These are phyloP conservation scores for Colletotrichum zoysiae DNA, from an alignment of 2,329 filamentous ascomycete genomes.

Conservation along the genomic window DNA sequence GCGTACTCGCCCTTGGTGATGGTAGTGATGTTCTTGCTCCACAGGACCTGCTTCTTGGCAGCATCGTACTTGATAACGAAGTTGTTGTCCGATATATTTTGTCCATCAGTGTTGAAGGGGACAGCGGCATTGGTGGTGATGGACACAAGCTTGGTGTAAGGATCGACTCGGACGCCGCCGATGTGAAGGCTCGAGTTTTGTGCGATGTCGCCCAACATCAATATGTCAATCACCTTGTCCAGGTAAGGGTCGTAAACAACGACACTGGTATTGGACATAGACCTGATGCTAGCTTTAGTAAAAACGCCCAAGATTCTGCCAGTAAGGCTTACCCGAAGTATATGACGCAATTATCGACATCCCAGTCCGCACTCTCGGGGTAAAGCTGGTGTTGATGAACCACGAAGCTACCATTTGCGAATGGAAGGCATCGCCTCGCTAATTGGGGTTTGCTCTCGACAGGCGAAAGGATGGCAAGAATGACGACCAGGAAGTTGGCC, in stretches of 20 bases:
- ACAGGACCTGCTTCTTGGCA: slow-evolving; percentile 38
- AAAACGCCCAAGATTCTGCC: too few species aligned
- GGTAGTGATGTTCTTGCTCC: slow-evolving; percentile 42
- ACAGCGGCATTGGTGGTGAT: slow-evolving; percentile 42
- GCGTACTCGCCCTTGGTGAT: slow-evolving; percentile 41
- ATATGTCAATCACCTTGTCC: slow-evolving; percentile 37
- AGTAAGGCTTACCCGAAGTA: slow-evolving; percentile 48
- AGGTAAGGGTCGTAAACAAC: slow-evolving; percentile 44
- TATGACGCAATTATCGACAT: slow-evolving; percentile 48
- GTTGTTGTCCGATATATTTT: slow-evolving; percentile 43
- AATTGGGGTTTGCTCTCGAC: slow-evolving; percentile 2
- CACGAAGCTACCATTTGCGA: slow-evolving; percentile 44
- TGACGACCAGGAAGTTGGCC: not conserved
- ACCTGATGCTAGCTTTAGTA: slow-evolving; percentile 21
- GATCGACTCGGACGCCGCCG: slow-evolving; percentile 42
- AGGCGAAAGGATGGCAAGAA: not conserved
- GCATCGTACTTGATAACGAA: slow-evolving; percentile 44
- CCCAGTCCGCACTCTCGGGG: slow-evolving; percentile 53
- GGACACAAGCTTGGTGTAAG: slow-evolving; percentile 36
- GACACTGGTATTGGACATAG: slow-evolving; percentile 44
- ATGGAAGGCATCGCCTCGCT: slow-evolving; percentile 39
- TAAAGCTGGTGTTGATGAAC: slow-evolving; percentile 51
- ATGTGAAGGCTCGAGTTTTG: slow-evolving; percentile 40
- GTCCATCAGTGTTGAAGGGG: slow-evolving; percentile 41
- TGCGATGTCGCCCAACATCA: slow-evolving; percentile 41